These are phyloP conservation scores for Polytrichum commune DNA, from an alignment of 225 moss, liverwort and hornwort species.

Conservation along the genomic window DNA sequence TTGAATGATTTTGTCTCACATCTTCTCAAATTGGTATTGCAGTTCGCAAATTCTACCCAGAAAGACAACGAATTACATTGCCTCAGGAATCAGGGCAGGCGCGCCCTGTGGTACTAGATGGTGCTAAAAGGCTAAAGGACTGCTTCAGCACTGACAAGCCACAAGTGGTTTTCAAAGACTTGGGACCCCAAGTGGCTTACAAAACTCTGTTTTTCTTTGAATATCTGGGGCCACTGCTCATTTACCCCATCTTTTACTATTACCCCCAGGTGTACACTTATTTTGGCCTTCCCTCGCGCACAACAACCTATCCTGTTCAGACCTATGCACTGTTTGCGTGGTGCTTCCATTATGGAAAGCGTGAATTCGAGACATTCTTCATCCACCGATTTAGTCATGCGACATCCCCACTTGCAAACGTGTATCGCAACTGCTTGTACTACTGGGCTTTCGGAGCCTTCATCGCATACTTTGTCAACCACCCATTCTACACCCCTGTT, in stretches of 20 bases:
- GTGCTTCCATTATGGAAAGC: constrained; percentile 73
- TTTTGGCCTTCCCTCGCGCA: constrained; percentile 54
- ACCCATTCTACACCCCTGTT: constrained; percentile 75
- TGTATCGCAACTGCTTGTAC: constrained; percentile 75
- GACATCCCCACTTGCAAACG: constrained; percentile 67
- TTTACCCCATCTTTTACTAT: constrained; percentile 80
- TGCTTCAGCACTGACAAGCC: constrained; percentile 46
- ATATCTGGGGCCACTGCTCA: constrained; percentile 74
- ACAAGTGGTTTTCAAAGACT: constrained; percentile 74
- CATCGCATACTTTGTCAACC: constrained; percentile 83
- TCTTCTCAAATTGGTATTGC: constrained; percentile 1
- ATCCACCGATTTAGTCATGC: constrained; percentile 74
- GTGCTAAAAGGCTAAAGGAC: constrained; percentile 67
- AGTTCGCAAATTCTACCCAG: constrained; percentile 73
- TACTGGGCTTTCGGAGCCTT: constrained; percentile 78
- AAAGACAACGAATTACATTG: constrained; percentile 75
- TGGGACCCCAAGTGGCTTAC: constrained; percentile 84
- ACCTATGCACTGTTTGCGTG: constrained; percentile 65
- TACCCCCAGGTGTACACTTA: constrained; percentile 63
- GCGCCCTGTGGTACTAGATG: constrained; percentile 48
- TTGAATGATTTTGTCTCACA: too few relatives aligned
- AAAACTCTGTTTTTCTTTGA: constrained; percentile 74
- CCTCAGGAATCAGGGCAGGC: constrained; percentile 55
- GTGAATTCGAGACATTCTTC: constrained; percentile 72
- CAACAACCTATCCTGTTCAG: constrained; percentile 43